Evolutionary conservation across 345 rosid genomes (phyloP), one percentile per base, ranked within the genome.

Genomic region (Triadica sebifera): DNA sequence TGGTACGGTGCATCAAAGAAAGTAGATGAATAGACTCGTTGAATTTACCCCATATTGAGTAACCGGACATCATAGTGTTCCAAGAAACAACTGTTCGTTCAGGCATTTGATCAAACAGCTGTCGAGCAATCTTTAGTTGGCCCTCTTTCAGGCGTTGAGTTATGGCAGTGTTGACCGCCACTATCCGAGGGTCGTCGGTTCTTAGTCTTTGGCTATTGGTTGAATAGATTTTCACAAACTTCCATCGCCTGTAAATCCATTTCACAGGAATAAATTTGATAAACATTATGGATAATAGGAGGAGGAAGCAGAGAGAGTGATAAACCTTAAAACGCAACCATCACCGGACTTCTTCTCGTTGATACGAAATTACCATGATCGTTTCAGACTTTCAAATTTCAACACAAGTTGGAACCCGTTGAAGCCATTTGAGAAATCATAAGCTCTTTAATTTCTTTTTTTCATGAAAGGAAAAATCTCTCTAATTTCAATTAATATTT

Each of bases 91-190:
- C 80, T 4, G 88, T 81, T 80, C 87, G 71, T 0, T 17, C 41
- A 4, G 86, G 81, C 92, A 88, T 88, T 82, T 74, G 59, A 70
- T 88, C 90, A 62, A 88, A 86, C 83, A 88, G 55, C 19, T 65
- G 57, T 4, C 87, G 89, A 29, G 90, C 92, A 47, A 64, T 15
- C 66, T 76, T 65, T 25, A 82, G 25, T 12, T 67, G 64, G 56
- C 89, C 87, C n/a, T 2, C 72, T 69, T 72, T 74, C 0, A 51
- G 34, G 3, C 34, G 63, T 17, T 19, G 5, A 1, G 57, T 37
- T 0, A 85, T 83, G n/a, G 73, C 61, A 25, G 77, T 74, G 73
- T 88, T 85, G 61, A 79, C 79, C 47, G 75, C 78, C 39, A 83
- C 58, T 29, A 75, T 60, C 17, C 10, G 45, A 64, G 60, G 10